A percentile compares a stretch with the other conserved stretches of the same genome.
Conservation (phyloP, 2,329 filamentous ascomycete species). For the Verticillium albo-atrum region DNA sequence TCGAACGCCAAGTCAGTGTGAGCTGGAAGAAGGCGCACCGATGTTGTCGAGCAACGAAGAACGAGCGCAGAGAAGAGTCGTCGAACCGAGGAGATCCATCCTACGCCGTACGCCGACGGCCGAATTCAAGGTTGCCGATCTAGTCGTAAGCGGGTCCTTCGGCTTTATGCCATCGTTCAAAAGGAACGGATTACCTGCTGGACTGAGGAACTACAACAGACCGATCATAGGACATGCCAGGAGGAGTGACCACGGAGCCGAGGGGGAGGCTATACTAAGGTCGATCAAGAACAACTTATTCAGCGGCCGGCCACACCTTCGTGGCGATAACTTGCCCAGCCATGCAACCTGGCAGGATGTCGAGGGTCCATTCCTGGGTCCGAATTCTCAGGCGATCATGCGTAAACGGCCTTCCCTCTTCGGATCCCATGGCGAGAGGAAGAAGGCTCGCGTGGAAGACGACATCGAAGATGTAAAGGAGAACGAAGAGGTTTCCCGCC, state of each 20-base stretch:
- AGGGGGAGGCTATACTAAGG: neutral
- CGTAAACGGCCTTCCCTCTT: neutral
- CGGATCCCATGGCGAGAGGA: neutral
- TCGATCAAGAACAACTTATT: neutral
- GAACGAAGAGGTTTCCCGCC: neutral
- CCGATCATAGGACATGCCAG: neutral
- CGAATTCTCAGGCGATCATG: neutral
- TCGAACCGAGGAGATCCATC: neutral
- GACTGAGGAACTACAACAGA: neutral
- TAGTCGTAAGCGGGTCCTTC: neutral
- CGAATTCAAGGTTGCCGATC: neutral
- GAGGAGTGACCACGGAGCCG: neutral
- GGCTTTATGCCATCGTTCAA: neutral
- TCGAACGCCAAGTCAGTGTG: neutral
- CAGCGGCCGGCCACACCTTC: neutral
- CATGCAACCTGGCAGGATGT: neutral
- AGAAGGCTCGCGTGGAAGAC: neutral
- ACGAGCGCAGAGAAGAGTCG: neutral
- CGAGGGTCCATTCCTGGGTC: neutral
- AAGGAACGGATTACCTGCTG: neutral
- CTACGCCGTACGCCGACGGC: neutral
- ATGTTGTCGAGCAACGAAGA: neutral
- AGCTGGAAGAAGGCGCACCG: neutral
- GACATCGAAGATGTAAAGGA: neutral
- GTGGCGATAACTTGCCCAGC: neutral